Evolutionary conservation across 2,329 filamentous ascomycete species (phyloP).

Genomic region (Myriosclerotinia scirpicola): DNA sequence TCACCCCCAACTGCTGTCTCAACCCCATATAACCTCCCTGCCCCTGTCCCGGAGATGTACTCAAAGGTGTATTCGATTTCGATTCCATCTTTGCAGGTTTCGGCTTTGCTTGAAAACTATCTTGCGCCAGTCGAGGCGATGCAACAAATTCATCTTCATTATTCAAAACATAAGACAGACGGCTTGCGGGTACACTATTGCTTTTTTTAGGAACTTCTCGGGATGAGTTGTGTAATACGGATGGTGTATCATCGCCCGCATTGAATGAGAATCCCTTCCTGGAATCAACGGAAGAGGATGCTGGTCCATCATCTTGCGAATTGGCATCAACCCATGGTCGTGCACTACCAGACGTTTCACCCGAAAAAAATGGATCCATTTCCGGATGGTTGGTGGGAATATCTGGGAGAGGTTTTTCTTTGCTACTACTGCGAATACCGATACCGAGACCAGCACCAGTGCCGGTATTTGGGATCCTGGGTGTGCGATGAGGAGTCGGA

Average conservation of each 20-base stretch:
- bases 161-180: slow-evolving; percentile 13
- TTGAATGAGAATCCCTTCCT: slow-evolving; percentile 35
- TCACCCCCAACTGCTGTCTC: not conserved
- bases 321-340: slow-evolving; percentile 11
- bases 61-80: not conserved
- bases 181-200: not conserved
- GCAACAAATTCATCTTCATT: slow-evolving; percentile 18
- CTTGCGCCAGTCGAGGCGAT: not conserved
- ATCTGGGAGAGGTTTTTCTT: slow-evolving; percentile 31
- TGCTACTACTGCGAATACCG: not conserved
- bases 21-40: not conserved
- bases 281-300: not conserved
- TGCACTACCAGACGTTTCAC: not conserved
- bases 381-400: slow-evolving; percentile 9
- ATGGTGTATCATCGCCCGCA: slow-evolving; percentile 33
- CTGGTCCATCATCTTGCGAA: not conserved
- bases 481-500: not conserved
- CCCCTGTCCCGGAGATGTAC: not conserved
- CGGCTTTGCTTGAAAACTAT: not conserved
- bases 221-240: not conserved
- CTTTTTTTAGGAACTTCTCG: not conserved
- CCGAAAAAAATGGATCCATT: not conserved
- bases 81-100: not conserved
- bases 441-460: no score
- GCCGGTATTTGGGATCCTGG: not conserved